These are phyloP conservation scores for Irpex lacteus DNA, from an alignment of 1,284 basidiomycete species.

Conservation along the genomic window DNA sequence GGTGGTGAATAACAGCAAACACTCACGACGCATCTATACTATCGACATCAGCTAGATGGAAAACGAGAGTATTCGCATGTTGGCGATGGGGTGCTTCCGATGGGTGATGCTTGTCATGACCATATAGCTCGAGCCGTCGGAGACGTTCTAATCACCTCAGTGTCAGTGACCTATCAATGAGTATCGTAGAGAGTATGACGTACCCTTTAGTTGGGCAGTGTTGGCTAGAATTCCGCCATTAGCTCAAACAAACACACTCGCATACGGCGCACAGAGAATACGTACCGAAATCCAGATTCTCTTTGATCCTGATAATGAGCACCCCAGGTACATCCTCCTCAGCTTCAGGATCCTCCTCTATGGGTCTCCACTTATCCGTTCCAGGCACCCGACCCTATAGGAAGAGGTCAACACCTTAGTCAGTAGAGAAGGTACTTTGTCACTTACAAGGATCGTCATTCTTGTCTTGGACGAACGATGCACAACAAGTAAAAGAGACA, in stretches of 20 bases:
- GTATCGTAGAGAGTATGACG: background rate
- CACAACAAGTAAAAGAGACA: conserved; percentile 86
- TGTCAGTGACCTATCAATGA: background rate
- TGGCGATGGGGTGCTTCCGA: conserved; percentile 80
- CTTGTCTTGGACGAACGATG: conserved; percentile 79
- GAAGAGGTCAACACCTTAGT: background rate
- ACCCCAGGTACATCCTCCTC: conserved; percentile 76
- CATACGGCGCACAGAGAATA: conserved; percentile 3
- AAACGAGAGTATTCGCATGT: conserved; percentile 76
- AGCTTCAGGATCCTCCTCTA: conserved; percentile 76
- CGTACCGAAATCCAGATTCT: conserved; percentile 79
- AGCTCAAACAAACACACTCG: too few species aligned
- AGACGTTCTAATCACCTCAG: conserved; percentile 60
- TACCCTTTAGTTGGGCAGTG: conserved; percentile 83
- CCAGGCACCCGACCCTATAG: conserved; percentile 75
- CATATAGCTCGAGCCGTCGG: conserved; percentile 80
- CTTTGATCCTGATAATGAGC: conserved; percentile 78
- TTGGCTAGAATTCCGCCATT: conserved; percentile 53
- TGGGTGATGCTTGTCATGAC: conserved; percentile 74
- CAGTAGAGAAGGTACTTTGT: background rate
- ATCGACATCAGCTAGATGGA: conserved; percentile 88
- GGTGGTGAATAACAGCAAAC: background rate
- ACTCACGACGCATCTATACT: conserved; percentile 82
- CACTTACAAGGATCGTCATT: conserved; percentile 65
- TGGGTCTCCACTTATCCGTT: conserved; percentile 78